These are phyloP conservation scores for Eucalyptus sp. DNA, from an alignment of 345 rosid species.

Conservation along the genomic window DNA sequence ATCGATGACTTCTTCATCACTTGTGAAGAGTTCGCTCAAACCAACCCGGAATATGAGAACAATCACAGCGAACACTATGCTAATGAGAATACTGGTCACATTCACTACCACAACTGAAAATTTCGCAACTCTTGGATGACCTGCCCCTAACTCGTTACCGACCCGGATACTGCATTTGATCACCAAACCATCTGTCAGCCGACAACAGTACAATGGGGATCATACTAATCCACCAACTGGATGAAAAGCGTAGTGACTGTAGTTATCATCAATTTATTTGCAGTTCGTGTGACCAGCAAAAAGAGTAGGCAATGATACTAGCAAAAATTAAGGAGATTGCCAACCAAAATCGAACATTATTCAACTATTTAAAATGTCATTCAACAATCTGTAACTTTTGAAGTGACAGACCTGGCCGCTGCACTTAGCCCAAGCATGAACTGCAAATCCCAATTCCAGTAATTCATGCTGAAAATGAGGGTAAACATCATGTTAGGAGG, in stretches of 20 bases:
- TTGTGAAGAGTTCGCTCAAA: conserved; percentile 61
- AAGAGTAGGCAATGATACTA: background rate
- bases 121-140: conserved; percentile 57
- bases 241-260: background rate
- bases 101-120: conserved; percentile 65
- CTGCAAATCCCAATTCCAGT: conserved; percentile 70
- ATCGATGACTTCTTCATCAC: conserved; percentile 42
- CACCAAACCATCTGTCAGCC: background rate
- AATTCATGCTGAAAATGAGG: conserved; percentile 53
- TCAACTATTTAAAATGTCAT: background rate
- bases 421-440: conserved; percentile 76
- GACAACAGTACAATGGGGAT: background rate
- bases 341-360: background rate
- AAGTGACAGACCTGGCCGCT: conserved; percentile 45
- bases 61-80: conserved; percentile 30
- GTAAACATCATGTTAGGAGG: background rate
- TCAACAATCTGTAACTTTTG: background rate
- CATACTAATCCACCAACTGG: background rate
- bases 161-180: conserved; percentile 46
- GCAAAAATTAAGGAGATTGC: background rate
- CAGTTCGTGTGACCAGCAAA: background rate
- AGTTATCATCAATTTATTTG: background rate
- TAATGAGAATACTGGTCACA: conserved; percentile 39
- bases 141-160: conserved; percentile 86
- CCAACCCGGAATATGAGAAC: conserved; percentile 42